Conservation (phyloP, 768 basidiomycete genomes). For the Mycena maculata region DNA sequence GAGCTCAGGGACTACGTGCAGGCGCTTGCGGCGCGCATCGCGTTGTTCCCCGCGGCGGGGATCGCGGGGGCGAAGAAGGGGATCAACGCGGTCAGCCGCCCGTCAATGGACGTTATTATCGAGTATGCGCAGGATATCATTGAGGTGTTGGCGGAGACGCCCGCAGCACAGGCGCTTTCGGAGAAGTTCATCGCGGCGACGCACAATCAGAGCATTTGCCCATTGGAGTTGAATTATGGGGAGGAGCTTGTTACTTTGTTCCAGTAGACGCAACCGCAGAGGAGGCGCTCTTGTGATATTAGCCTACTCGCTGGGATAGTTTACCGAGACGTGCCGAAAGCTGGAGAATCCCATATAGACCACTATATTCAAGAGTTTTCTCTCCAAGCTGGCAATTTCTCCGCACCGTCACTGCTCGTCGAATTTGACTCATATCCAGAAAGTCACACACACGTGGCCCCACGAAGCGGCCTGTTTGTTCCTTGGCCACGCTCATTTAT, state of each 20-base stretch:
- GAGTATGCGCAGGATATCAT: constrained; percentile 17
- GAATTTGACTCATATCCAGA: too few species aligned
- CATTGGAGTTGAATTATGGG: constrained; percentile 16
- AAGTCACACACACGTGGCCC: too few species aligned
- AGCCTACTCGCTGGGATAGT: too few species aligned
- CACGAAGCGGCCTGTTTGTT: too few species aligned
- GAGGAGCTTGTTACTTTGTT: not conserved
- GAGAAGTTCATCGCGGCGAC: not conserved
- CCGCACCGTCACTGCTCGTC: too few species aligned
- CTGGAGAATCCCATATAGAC: too few species aligned
- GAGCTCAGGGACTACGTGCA: constrained; percentile 3
- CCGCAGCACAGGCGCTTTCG: not conserved
- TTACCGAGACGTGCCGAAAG: too few species aligned
- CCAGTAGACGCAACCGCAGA: not conserved
- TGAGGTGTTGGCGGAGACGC: not conserved
- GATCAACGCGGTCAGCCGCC: constrained; percentile 16
- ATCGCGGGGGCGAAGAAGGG: constrained; percentile 5
- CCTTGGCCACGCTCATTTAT: too few species aligned
- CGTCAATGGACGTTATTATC: constrained; percentile 13
- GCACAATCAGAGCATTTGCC: constrained; percentile 5
- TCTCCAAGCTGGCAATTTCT: too few species aligned
- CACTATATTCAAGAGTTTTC: too few species aligned
- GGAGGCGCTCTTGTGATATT: too few species aligned
- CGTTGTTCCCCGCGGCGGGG: constrained; percentile 15
- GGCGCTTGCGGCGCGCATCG: constrained; percentile 7